Percentiles rank a stretch among this genome's conserved stretches.
phyloP scores from a whole-genome alignment of 1,139 yeast genomes.

The Diutina mesorugosa region DNA sequence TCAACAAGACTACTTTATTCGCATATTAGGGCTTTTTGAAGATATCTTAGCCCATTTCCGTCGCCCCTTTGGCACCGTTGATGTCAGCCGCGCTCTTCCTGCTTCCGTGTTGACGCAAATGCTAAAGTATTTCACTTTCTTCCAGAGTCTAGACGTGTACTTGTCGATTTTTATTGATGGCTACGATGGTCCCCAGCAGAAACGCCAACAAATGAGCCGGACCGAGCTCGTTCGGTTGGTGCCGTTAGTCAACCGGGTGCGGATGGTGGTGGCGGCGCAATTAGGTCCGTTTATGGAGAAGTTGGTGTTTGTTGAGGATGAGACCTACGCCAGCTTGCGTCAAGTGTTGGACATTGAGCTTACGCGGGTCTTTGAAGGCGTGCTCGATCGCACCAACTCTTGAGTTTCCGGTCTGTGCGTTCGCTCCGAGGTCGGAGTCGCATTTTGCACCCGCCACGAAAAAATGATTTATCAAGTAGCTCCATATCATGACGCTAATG shows the following conservation, averaged over 20 bases:
- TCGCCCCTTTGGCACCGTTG: constrained; percentile 1
- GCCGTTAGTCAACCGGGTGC: background rate
- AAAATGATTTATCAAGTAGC: background rate
- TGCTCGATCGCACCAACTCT: background rate
- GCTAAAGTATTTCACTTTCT: constrained; percentile 20
- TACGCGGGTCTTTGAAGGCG: background rate
- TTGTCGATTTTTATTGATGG: constrained; percentile 31
- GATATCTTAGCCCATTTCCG: constrained; percentile 41
- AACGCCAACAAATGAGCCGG: constrained; percentile 9
- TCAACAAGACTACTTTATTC: constrained; percentile 47
- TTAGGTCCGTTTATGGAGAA: background rate
- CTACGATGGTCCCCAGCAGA: constrained; percentile 7
- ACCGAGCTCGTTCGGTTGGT: background rate
- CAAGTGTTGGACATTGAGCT: background rate
- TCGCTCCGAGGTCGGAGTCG: background rate
- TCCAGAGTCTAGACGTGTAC: constrained; percentile 30
- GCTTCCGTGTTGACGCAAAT: constrained; percentile 9
- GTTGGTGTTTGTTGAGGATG: background rate
- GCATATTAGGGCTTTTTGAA: constrained; percentile 52
- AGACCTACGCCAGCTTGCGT: background rate
- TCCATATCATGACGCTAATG: background rate
- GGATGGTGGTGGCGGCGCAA: background rate
- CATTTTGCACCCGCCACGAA: background rate
- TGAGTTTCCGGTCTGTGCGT: background rate
- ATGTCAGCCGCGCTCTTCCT: constrained; percentile 4